Evolutionary conservation across 192 early-diverging fungal species (phyloP).

Genomic region (Coemansia sp.): DNA sequence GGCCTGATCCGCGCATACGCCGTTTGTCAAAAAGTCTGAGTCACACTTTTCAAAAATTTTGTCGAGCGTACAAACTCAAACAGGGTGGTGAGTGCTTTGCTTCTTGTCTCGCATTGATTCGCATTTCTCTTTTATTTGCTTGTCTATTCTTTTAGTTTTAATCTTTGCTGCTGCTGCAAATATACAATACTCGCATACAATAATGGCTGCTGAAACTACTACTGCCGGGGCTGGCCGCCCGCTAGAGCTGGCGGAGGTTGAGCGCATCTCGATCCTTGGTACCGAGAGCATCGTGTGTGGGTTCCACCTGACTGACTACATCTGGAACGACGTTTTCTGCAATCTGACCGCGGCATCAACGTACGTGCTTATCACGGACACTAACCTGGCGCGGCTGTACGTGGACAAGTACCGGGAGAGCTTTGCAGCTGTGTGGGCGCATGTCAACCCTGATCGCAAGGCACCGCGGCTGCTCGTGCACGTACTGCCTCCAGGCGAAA

Average conservation of each 20-base stretch:
- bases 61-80: too few relatives aligned
- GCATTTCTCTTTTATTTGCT: not conserved
- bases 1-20: not conserved
- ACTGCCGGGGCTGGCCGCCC: slow-evolving; percentile 12
- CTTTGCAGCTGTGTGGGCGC: slow-evolving; percentile 52
- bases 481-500: slow-evolving; percentile 85
- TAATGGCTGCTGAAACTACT: slow-evolving; percentile 1
- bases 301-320: slow-evolving; percentile 69
- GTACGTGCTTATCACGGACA: slow-evolving; percentile 87
- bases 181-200: slow-evolving; percentile 1
- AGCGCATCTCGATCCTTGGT: slow-evolving; percentile 82
- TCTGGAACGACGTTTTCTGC: slow-evolving; percentile 70
- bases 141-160: not conserved
- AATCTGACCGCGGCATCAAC: slow-evolving; percentile 70
- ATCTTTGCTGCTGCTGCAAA: not conserved
- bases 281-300: slow-evolving; percentile 85
- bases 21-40: not conserved
- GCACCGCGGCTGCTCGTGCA: slow-evolving; percentile 66
- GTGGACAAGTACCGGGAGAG: slow-evolving; percentile 56
- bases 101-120: not conserved
- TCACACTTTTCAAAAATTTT: too few relatives aligned
- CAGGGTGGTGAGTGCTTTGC: too few relatives aligned
- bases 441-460: slow-evolving; percentile 1
- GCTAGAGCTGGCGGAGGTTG: slow-evolving; percentile 54
- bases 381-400: slow-evolving; percentile 77